Evolutionary conservation across 345 rosid species (phyloP), one percentile per base, ranked within the genome.

Genomic region (Ailanthus altissimus): DNA sequence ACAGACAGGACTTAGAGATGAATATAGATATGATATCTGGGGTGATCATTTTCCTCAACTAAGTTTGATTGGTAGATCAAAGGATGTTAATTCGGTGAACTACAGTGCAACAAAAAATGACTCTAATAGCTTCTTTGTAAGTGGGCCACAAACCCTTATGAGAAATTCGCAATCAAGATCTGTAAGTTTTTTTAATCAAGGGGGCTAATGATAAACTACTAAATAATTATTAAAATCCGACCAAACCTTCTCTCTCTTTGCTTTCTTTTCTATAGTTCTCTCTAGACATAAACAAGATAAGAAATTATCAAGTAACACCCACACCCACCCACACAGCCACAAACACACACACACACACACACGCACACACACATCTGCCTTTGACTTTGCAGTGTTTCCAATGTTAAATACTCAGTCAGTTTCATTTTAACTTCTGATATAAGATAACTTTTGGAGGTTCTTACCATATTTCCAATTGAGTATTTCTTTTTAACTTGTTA

Each of bases 1-100:
- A 57, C 86, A 81, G 42, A 63, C 16, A 15, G 69, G 65, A 50
- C 14, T 54, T 11, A 82, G 79, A 60, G 84, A 85, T 61, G 84
- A 84, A 68, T 85, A 86, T 81, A 80, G 73, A 15, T 93, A 93
- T 42, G 94, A 93, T 79, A 95, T 95, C 8, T 95, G 94, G 99
- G 97, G 98, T 40, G 90, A 92, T 75, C 99, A 90, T 85, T 82
- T 92, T 77, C 83, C 90, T 65, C 83, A 86, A 43, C 89, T 93
- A 61, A 72, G 75, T 81, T 70, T 84, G 59, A 72, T 58, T 76
- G 88, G 80, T 78, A 67, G 79, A 79, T 81, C 82, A 59, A 83
- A 77, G 74, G 87, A 85, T 73, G 87, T 71, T 73, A 74, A 70
- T 50, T 81, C 82, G n/a, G 78, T 84, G 78, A 85, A 74, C 81